Conservation (phyloP, 345 rosid genomes). For the Erysimum cheiranthoides region DNA sequence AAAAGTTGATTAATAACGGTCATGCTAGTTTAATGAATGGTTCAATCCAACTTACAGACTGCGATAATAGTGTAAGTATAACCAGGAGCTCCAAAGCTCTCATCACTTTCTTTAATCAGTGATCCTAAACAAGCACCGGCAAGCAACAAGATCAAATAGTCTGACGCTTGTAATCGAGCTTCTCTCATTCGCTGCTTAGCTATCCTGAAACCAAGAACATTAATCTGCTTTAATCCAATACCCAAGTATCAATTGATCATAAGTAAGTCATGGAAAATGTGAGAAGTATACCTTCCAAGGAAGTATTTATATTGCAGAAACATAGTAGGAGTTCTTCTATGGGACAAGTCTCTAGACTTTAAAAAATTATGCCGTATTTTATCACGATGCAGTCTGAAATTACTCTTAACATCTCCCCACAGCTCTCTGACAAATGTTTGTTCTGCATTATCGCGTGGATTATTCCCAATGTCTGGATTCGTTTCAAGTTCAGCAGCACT, state of each 20-base stretch:
- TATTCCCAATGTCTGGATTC: conserved; percentile 44
- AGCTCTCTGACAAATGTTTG: conserved; percentile 82
- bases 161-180: conserved; percentile 76
- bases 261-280: background rate
- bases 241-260: background rate
- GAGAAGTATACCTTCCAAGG: conserved; percentile 72
- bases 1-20: background rate
- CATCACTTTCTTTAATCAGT: conserved; percentile 62
- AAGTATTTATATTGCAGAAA: conserved; percentile 74
- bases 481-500: conserved; percentile 45
- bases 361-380: conserved; percentile 70
- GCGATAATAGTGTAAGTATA: conserved; percentile 88
- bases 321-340: conserved; percentile 71
- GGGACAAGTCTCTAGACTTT: conserved; percentile 66
- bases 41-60: conserved; percentile 65
- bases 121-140: conserved; percentile 97
- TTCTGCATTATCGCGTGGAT: conserved; percentile 43
- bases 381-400: conserved; percentile 68
- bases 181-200: conserved; percentile 85
- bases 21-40: background rate
- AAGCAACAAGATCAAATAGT: conserved; percentile 82
- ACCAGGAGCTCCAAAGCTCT: conserved; percentile 76
- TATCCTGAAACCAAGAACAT: conserved; percentile 64
- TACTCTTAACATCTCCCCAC: conserved; percentile 80
- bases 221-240: conserved; percentile 7